phyloP scores from a whole-genome alignment of 2,329 filamentous ascomycete genomes.

The Fusarium begoniae region DNA sequence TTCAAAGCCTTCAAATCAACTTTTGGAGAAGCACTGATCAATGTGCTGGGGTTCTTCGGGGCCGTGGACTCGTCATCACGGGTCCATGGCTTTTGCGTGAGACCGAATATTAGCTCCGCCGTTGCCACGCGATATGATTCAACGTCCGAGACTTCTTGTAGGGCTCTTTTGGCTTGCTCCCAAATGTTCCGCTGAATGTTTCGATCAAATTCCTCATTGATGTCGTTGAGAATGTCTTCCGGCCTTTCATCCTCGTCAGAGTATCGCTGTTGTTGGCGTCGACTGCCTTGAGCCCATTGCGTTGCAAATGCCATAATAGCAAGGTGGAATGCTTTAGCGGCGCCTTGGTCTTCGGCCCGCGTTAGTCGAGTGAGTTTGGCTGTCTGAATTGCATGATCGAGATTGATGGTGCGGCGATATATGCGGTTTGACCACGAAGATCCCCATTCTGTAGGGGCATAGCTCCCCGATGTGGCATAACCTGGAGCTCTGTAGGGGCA shows the following conservation, averaged over 20 bases:
- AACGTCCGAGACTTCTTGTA: conserved; percentile 47
- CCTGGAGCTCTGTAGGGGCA: conserved; percentile 36
- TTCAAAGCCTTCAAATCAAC: conserved; percentile 20
- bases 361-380: conserved; percentile 33
- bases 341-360: conserved; percentile 29
- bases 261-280: conserved; percentile 39
- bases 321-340: conserved; percentile 31
- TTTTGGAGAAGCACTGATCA: neutral
- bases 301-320: conserved; percentile 41
- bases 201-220: conserved; percentile 49
- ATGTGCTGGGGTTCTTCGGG: neutral
- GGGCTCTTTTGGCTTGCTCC: conserved; percentile 47
- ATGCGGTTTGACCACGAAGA: conserved; percentile 40
- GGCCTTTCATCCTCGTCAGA: conserved; percentile 16
- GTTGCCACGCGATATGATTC: conserved; percentile 51
- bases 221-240: conserved; percentile 31
- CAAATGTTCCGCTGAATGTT: conserved; percentile 48
- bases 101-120: conserved; percentile 51
- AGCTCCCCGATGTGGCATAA: neutral
- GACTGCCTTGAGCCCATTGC: conserved; percentile 40
- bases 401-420: conserved; percentile 37
- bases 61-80: conserved; percentile 14
- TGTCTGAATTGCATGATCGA: conserved; percentile 33
- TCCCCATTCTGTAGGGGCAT: conserved; percentile 34
- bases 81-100: conserved; percentile 47